phyloP scores from a whole-genome alignment of 108 stramenopile species.

The Nitzschia putrida region DNA sequence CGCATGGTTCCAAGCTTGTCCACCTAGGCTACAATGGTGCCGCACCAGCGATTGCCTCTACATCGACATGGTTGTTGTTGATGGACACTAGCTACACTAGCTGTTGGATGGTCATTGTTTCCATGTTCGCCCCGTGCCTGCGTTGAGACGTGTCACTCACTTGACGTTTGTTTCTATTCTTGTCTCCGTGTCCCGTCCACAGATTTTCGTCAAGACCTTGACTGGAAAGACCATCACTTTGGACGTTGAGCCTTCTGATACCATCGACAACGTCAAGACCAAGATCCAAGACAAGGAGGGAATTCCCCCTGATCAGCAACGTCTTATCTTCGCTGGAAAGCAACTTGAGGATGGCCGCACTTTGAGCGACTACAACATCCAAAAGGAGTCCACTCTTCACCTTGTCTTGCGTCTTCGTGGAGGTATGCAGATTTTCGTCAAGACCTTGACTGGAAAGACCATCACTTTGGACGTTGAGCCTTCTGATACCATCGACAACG shows the following conservation, averaged over 20 bases:
- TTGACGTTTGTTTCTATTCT: slow-evolving; percentile 1
- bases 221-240: slow-evolving; percentile 99
- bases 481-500: slow-evolving; percentile 97
- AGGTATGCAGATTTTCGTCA: slow-evolving; percentile 96
- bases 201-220: slow-evolving; percentile 97
- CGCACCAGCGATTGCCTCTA: too few relatives aligned
- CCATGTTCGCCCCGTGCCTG: too few relatives aligned
- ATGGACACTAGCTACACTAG: too few relatives aligned
- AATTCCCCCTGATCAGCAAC: slow-evolving; percentile 98
- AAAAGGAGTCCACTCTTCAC: slow-evolving; percentile 97
- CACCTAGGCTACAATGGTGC: too few relatives aligned
- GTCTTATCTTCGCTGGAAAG: slow-evolving; percentile 98
- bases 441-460: slow-evolving; percentile 99
- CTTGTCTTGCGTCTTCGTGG: slow-evolving; percentile 95
- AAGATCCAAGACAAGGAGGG: slow-evolving; percentile 99
- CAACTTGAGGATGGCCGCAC: slow-evolving; percentile 99
- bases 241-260: slow-evolving; percentile 97
- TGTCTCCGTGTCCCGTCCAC: neutral
- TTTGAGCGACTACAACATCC: slow-evolving; percentile 99
- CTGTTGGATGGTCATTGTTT: too few relatives aligned
- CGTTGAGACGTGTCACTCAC: neutral
- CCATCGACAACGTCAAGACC: slow-evolving; percentile 98
- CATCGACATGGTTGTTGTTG: too few relatives aligned
- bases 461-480: slow-evolving; percentile 99
- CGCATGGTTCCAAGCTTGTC: too few relatives aligned